Percentiles rank a stretch among this genome's conserved stretches.
phyloP scores from a whole-genome alignment of 257 asterid genomes.

The Sherardia arvensis region DNA sequence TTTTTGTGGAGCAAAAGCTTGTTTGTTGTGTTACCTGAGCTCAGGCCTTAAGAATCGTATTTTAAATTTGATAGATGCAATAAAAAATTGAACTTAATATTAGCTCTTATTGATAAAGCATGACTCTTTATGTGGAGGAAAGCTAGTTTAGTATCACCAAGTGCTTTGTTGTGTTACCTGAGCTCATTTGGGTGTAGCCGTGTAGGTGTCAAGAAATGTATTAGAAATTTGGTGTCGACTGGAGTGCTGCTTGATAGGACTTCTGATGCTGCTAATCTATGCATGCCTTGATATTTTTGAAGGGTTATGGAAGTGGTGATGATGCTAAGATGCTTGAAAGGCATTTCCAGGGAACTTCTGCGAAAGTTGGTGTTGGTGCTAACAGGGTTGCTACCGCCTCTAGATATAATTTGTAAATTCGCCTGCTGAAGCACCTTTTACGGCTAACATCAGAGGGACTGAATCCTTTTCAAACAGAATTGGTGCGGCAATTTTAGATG shows the following conservation, averaged over 20 bases:
- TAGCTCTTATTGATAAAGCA: background rate
- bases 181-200: background rate
- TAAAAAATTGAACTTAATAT: too few relatives aligned
- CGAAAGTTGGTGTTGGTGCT: slow-evolving; percentile 72
- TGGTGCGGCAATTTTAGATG: slow-evolving; percentile 72
- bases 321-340: slow-evolving; percentile 89
- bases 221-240: background rate
- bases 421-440: slow-evolving; percentile 12
- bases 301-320: slow-evolving; percentile 94
- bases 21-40: too few relatives aligned
- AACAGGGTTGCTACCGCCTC: slow-evolving; percentile 64
- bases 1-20: too few relatives aligned
- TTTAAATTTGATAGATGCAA: too few relatives aligned
- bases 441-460: slow-evolving; percentile 14
- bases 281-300: slow-evolving; percentile 2
- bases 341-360: slow-evolving; percentile 49
- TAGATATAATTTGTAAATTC: slow-evolving; percentile 28
- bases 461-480: slow-evolving; percentile 25
- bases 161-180: background rate
- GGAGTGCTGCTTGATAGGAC: background rate
- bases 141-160: too few relatives aligned
- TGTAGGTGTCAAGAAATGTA: background rate
- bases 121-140: background rate
- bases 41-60: too few relatives aligned
- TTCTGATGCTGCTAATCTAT: background rate